phyloP scores from a whole-genome alignment of 441 rosid species.

The Gossypium laxum region DNA sequence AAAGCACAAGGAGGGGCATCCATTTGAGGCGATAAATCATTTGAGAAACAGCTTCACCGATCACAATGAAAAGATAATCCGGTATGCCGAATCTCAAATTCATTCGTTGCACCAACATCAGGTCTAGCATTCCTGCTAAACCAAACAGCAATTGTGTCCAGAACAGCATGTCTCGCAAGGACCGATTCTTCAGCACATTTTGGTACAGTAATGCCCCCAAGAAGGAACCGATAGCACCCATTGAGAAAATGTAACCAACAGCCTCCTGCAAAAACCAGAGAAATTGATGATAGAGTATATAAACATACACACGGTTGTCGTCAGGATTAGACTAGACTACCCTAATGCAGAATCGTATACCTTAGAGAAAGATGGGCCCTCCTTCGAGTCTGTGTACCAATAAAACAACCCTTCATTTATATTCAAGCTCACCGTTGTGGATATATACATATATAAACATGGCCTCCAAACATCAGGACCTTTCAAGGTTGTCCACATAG shows the following conservation, averaged over 20 bases:
- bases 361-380: conserved; percentile 81
- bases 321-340: background rate
- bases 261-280: conserved; percentile 47
- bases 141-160: conserved; percentile 82
- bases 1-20: conserved; percentile 96
- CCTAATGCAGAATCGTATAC: conserved; percentile 26
- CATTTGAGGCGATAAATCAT: conserved; percentile 68
- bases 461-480: conserved; percentile 81
- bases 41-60: conserved; percentile 58
- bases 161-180: conserved; percentile 52
- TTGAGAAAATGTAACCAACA: conserved; percentile 70
- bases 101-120: conserved; percentile 65
- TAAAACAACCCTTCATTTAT: conserved; percentile 83
- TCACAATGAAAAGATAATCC: conserved; percentile 60
- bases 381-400: conserved; percentile 78
- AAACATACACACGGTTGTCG: background rate
- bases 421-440: conserved; percentile 62
- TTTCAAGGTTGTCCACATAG: conserved; percentile 79
- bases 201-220: conserved; percentile 72
- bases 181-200: conserved; percentile 52
- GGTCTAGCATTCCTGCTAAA: conserved; percentile 80
- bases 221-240: conserved; percentile 72
- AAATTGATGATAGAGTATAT: background rate
- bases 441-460: conserved; percentile 75
- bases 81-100: conserved; percentile 67